A percentile compares a stretch with the other conserved stretches of the same genome.
Evolutionary conservation across 2,329 filamentous ascomycete species (phyloP).

Genomic region (Cordyceps militaris): DNA sequence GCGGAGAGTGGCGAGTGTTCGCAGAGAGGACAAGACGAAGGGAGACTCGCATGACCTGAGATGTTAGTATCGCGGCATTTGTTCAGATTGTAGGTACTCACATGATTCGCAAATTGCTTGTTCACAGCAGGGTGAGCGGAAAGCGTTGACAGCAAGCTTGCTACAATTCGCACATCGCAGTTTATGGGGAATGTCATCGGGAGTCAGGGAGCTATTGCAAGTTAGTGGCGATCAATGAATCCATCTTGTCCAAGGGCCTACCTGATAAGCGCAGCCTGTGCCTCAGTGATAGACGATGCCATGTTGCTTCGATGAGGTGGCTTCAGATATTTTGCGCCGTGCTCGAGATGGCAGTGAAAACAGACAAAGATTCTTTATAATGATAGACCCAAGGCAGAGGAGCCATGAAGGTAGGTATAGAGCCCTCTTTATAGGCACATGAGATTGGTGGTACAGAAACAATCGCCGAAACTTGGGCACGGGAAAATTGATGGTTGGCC

Average conservation of each 20-base stretch:
- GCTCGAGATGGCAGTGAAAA: background rate
- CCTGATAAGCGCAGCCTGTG: conserved; percentile 54
- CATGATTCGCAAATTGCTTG: conserved; percentile 89
- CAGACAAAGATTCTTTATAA: background rate
- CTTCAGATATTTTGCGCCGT: background rate
- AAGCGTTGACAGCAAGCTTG: conserved; percentile 83
- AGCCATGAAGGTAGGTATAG: background rate
- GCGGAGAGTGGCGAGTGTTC: conserved; percentile 82
- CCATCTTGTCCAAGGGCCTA: conserved; percentile 23
- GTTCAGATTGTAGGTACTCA: conserved; percentile 35
- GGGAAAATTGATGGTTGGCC: background rate
- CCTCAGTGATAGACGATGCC: conserved; percentile 36
- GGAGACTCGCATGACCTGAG: conserved; percentile 66
- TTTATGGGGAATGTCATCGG: conserved; percentile 91
- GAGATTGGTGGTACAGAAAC: conserved; percentile 4
- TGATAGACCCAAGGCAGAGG: background rate
- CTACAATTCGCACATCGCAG: conserved; percentile 91
- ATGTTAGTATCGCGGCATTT: conserved; percentile 13
- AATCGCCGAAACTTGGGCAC: background rate
- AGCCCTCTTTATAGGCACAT: background rate
- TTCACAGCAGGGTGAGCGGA: conserved; percentile 88
- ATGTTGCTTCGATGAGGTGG: conserved; percentile 20
- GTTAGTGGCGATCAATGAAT: background rate
- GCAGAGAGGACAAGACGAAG: conserved; percentile 83
- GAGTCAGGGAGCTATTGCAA: conserved; percentile 59